These are phyloP conservation scores for Aristolochia californica DNA, from an alignment of 164 flowering plant species.

Conservation along the genomic window DNA sequence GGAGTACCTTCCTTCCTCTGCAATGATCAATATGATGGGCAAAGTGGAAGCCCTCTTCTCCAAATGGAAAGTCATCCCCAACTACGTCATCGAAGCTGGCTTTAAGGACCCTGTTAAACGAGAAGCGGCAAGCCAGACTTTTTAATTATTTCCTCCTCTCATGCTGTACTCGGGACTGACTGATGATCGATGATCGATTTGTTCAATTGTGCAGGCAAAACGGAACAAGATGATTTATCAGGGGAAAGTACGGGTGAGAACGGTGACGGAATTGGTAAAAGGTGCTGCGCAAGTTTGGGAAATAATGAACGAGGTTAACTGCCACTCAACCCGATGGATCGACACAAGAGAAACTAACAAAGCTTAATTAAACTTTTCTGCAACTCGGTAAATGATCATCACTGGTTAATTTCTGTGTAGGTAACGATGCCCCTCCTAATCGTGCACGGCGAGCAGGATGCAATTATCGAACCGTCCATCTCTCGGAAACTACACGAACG, in stretches of 20 bases:
- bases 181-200: not conserved
- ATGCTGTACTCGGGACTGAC: not conserved
- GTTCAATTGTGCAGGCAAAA: not conserved
- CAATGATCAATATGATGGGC: not conserved
- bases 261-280: not conserved
- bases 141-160: not conserved
- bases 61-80: not conserved
- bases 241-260: not conserved
- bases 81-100: not conserved
- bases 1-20: not conserved
- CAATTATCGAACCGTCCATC: not conserved
- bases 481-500: not conserved
- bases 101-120: constrained; percentile 1
- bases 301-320: not conserved
- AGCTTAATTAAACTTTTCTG: not conserved
- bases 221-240: not conserved
- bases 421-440: not conserved
- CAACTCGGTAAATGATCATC: not conserved
- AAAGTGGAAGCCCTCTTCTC: not conserved
- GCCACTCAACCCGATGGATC: not conserved
- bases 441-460: not conserved
- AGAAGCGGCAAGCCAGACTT: not conserved
- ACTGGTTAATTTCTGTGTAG: not conserved
- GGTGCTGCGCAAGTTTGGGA: not conserved
- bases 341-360: no score